Base-by-base conservation (phyloP, 2,329 filamentous ascomycete species). In the Neonectria faginata region DNA sequence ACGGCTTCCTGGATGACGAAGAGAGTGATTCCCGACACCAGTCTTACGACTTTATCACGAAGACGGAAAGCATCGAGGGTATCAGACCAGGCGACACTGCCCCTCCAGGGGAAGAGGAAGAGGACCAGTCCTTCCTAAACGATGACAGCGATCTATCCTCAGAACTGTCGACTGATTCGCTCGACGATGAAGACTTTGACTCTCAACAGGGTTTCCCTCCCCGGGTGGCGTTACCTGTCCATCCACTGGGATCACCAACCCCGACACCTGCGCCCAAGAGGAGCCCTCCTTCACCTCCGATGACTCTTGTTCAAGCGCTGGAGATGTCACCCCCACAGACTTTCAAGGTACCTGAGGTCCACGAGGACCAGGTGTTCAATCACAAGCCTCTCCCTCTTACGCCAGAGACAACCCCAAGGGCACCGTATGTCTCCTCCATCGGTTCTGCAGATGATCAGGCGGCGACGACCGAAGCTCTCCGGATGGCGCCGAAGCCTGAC, bases 131-230 rank as follows among this genome's bases (percentile, higher is more conserved):
- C 0, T 85, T 86, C 63, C 70, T 86, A 27, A 79, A 85, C 20
- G 80, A 91, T 44, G 81, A 81, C 14, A 86, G 84, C 57, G 88
- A 90, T 64, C 79, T 91, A 8, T 91, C 88, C 2, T 90, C 88
- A 0, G 88, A 90, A 67, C 70, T 91, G 47, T 90, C 88, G 1
- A 77, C 80, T 1, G 86, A 88, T n/a, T 75, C 80, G 2, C 71
- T 82, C 3, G 79, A 79, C 7, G 61, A 86, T 1, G 78, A 80
- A 2, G 85, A 86, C 7, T 73, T 81, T 1, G 78, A 79, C 14
- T 76, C 75, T 14, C 65, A 62, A 8, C 58, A 70, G 2, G 60
- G 31, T 12, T 58, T 64, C 60, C 59, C 66, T 18, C 66, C 69
- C 12, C 67, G 70, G 8, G 48, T 66, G 31, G 70, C 67, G 18